Conservation (phyloP, 768 basidiomycete genomes). For the Lyophyllum shimeji region DNA sequence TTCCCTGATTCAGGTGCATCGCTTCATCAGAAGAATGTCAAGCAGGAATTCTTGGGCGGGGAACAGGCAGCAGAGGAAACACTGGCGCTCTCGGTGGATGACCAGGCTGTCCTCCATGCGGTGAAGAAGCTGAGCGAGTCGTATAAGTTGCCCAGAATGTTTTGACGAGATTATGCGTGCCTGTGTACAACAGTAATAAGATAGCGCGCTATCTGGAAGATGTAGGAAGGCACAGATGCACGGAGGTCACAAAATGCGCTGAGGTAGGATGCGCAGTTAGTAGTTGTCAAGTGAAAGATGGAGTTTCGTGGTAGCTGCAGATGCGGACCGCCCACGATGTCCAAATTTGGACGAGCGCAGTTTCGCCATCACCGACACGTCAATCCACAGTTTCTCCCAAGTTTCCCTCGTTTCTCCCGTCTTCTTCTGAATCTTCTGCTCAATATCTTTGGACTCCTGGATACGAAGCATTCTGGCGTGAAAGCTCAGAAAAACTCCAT, state of each 20-base stretch:
- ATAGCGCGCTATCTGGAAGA: too few relatives aligned
- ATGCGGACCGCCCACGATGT: neutral
- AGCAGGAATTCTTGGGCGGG: neutral
- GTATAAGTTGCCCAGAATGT: neutral
- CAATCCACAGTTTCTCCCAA: slow-evolving; percentile 13
- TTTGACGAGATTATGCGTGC: neutral
- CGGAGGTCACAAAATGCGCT: too few relatives aligned
- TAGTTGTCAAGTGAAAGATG: too few relatives aligned
- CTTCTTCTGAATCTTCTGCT: neutral
- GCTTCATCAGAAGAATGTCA: neutral
- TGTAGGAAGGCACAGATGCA: too few relatives aligned
- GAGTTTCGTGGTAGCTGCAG: too few relatives aligned
- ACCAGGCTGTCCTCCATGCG: neutral
- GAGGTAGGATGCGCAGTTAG: too few relatives aligned
- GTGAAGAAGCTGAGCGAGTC: neutral
- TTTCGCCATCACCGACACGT: slow-evolving; percentile 16
- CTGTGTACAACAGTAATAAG: too few relatives aligned
- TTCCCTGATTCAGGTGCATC: slow-evolving; percentile 17
- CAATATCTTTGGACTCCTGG: slow-evolving; percentile 3
- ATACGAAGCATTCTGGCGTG: slow-evolving; percentile 10
- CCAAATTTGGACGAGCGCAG: neutral
- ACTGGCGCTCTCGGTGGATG: neutral
- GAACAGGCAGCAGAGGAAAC: neutral
- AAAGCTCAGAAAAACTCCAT: slow-evolving; percentile 21
- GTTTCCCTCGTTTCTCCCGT: slow-evolving; percentile 5